phyloP scores from a whole-genome alignment of 2,329 filamentous ascomycete genomes.

The Delphinella strobiligena region DNA sequence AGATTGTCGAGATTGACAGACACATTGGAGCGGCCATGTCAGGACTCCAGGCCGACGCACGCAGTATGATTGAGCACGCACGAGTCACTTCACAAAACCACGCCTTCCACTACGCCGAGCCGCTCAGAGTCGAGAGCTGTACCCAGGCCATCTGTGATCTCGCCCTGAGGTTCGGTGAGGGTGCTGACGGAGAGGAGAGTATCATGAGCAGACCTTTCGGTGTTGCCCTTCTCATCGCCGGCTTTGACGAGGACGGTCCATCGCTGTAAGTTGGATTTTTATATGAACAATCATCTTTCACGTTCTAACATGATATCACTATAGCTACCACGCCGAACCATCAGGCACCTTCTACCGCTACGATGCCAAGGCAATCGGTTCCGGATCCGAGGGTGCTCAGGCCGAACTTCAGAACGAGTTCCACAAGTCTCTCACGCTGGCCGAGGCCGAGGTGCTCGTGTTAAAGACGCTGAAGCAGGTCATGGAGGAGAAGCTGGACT shows the following conservation, averaged over 20 bases:
- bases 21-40: slow-evolving; percentile 99
- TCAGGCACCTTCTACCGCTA: slow-evolving; percentile 98
- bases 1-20: slow-evolving; percentile 98
- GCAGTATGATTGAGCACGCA: slow-evolving; percentile 96
- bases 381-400: slow-evolving; percentile 92
- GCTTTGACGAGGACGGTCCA: slow-evolving; percentile 93
- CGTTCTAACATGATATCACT: slow-evolving; percentile 1
- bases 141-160: slow-evolving; percentile 98
- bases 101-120: slow-evolving; percentile 95
- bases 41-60: slow-evolving; percentile 90
- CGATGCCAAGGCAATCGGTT: slow-evolving; percentile 97
- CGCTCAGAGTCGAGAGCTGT: slow-evolving; percentile 88
- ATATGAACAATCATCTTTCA: neutral
- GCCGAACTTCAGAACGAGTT: slow-evolving; percentile 98
- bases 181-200: slow-evolving; percentile 82
- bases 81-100: slow-evolving; percentile 96
- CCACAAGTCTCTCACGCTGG: slow-evolving; percentile 89
- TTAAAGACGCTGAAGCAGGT: slow-evolving; percentile 98
- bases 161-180: slow-evolving; percentile 90
- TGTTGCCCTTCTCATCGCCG: slow-evolving; percentile 90
- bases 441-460: slow-evolving; percentile 86
- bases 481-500: slow-evolving; percentile 99
- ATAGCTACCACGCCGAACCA: slow-evolving; percentile 86
- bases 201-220: slow-evolving; percentile 98
- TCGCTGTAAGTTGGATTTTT: slow-evolving; percentile 52